phyloP scores from a whole-genome alignment of 768 basidiomycete species.

The Lactifluus volemus region DNA sequence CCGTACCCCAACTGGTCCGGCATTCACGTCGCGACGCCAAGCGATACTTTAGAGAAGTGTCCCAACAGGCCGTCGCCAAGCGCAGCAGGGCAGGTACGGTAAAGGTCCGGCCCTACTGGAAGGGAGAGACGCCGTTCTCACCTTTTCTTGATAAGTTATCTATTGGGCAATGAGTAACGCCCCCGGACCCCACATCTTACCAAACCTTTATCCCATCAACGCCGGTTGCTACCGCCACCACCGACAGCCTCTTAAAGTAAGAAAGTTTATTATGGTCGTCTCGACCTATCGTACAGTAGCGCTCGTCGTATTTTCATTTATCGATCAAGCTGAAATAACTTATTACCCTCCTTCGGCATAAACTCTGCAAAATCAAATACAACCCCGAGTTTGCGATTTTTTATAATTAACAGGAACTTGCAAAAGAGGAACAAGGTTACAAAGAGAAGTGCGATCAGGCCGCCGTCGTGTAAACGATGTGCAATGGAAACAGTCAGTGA shows the following conservation, averaged over 20 bases:
- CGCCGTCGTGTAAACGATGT: not conserved
- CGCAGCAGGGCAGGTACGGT: constrained; percentile 5
- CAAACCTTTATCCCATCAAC: not conserved
- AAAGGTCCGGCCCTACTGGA: not conserved
- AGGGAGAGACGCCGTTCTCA: not conserved
- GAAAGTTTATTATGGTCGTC: not conserved
- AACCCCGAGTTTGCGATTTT: not conserved
- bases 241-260: not conserved
- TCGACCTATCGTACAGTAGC: not conserved
- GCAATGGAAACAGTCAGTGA: too few species aligned
- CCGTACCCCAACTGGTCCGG: not conserved
- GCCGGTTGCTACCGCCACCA: not conserved
- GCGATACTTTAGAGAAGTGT: not conserved
- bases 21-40: not conserved
- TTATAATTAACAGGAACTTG: not conserved
- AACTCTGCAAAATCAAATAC: not conserved
- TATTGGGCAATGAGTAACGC: not conserved
- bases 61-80: not conserved
- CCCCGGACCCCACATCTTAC: not conserved
- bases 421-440: not conserved
- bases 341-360: not conserved
- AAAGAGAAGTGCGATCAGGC: not conserved
- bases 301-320: not conserved
- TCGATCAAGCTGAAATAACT: too few species aligned
- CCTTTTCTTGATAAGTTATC: not conserved